These are phyloP conservation scores for Kodamaea fukazawae DNA, from an alignment of 805 yeast species.

Conservation along the genomic window DNA sequence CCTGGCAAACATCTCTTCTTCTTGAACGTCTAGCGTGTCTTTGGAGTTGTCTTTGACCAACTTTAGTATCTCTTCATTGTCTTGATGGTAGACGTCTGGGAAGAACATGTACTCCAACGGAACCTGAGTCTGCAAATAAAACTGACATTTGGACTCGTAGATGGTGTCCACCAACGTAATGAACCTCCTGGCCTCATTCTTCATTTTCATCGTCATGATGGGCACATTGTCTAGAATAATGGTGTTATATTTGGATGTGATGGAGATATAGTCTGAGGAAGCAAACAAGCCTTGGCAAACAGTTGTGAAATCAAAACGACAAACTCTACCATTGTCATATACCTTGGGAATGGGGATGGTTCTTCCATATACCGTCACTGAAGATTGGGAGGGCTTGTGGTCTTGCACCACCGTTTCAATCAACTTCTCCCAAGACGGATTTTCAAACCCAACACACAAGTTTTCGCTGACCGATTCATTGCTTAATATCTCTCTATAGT, in stretches of 20 bases:
- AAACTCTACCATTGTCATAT: slow-evolving; percentile 34
- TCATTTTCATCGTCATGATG: slow-evolving; percentile 50
- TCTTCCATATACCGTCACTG: slow-evolving; percentile 57
- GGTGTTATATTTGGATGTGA: slow-evolving; percentile 58
- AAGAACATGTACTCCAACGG: slow-evolving; percentile 57
- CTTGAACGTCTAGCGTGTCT: slow-evolving; percentile 46
- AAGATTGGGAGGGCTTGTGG: slow-evolving; percentile 14
- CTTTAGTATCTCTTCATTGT: slow-evolving; percentile 11
- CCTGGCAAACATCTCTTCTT: slow-evolving; percentile 67
- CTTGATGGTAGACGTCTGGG: slow-evolving; percentile 41
- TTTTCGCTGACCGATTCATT: not conserved
- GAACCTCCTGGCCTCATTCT: slow-evolving; percentile 66
- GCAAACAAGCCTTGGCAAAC: slow-evolving; percentile 58
- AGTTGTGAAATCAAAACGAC: slow-evolving; percentile 49
- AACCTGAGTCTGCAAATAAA: slow-evolving; percentile 51
- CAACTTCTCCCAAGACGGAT: slow-evolving; percentile 37
- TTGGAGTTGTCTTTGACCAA: slow-evolving; percentile 13
- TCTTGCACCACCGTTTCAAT: slow-evolving; percentile 21
- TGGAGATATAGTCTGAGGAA: slow-evolving; percentile 66
- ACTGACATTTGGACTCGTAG: slow-evolving; percentile 63
- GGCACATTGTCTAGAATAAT: slow-evolving; percentile 63
- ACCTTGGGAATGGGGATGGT: slow-evolving; percentile 45
- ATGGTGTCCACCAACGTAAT: slow-evolving; percentile 67
- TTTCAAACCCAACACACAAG: slow-evolving; percentile 15
- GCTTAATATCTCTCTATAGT: slow-evolving; percentile 36